Evolutionary conservation across 1,284 basidiomycete genomes (phyloP), one percentile per base, ranked within the genome.

Genomic region (Grifola frondosa): DNA sequence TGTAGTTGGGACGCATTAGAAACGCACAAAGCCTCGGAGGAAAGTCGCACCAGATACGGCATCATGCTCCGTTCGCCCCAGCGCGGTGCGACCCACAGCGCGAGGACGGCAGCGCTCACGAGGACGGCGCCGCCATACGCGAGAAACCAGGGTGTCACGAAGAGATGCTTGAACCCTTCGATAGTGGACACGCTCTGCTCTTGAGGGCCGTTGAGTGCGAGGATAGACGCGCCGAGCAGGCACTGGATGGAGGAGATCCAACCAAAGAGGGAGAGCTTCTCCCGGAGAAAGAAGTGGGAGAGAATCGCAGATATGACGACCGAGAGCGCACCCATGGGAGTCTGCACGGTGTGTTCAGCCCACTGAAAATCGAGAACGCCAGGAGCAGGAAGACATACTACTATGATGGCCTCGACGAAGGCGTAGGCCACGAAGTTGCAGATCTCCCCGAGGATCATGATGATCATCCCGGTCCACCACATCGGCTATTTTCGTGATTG

Each of bases 221-320:
- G 69, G 37, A 74, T 67, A 21, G 60, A 52, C 28, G 56, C 57
- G 40, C 69, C 60, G 24, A 70, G 55, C 13, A 71, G 63, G 58
- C 81, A 84, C 31, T 85, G 70, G 11, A 73, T 68, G 53, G 80
- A 85, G 2, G 81, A 81, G 42, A 74, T 71, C 74, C 75, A 78
- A 30, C 79, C 79, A 44, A 77, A 78, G 41, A 77, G 71, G 4
- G 75, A 75, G 13, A 87, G 67, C 39, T 68, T 75, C 59, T 87
- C 84, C 48, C 80, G 77, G 42, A 84, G 68, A 61, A 85, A 70
- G 59, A 84, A 77, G 49, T 80, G 79, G n/a, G 81, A 82, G n/a
- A 85, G 69, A 19, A 84, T 75, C n/a, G 81, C 80, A 30, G 77
- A 82, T 24, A 85, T 74, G 40, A 87, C 82, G 33, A 87, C 83